phyloP scores from a whole-genome alignment of 257 asterid genomes.

The Solanum okadae region DNA sequence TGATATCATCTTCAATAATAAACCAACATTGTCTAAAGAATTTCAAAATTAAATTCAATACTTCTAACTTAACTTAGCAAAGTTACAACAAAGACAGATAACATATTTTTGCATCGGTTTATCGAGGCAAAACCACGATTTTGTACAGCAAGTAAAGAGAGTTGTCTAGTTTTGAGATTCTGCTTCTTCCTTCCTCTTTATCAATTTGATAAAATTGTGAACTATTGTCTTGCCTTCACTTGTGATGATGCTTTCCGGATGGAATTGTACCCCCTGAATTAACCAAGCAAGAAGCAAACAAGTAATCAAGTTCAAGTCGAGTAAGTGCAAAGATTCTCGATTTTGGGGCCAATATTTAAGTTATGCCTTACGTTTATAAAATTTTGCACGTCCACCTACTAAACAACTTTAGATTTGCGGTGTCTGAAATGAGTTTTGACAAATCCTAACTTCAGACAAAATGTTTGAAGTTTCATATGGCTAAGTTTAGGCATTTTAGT shows the following conservation, averaged over 20 bases:
- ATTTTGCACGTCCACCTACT: neutral
- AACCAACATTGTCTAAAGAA: neutral
- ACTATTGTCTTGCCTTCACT: slow-evolving; percentile 67
- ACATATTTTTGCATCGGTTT: neutral
- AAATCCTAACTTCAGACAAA: neutral
- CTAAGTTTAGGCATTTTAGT: neutral
- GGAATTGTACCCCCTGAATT: slow-evolving; percentile 87
- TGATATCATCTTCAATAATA: neutral
- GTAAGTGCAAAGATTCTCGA: neutral
- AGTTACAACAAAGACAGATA: neutral
- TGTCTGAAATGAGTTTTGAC: neutral
- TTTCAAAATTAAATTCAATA: neutral
- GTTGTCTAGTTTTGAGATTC: slow-evolving; percentile 20
- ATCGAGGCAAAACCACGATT: neutral
- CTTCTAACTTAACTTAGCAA: neutral
- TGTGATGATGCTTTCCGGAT: slow-evolving; percentile 86
- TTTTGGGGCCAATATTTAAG: neutral
- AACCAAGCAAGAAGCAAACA: neutral
- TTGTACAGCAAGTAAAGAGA: neutral
- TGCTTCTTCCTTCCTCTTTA: slow-evolving; percentile 54
- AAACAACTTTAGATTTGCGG: neutral
- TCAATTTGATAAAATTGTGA: slow-evolving; percentile 53
- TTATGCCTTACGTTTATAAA: neutral
- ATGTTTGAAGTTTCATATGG: neutral
- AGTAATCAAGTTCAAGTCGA: neutral